Evolutionary conservation across 768 basidiomycete genomes (phyloP).

Genomic region (Xerocomellus dryophilus): DNA sequence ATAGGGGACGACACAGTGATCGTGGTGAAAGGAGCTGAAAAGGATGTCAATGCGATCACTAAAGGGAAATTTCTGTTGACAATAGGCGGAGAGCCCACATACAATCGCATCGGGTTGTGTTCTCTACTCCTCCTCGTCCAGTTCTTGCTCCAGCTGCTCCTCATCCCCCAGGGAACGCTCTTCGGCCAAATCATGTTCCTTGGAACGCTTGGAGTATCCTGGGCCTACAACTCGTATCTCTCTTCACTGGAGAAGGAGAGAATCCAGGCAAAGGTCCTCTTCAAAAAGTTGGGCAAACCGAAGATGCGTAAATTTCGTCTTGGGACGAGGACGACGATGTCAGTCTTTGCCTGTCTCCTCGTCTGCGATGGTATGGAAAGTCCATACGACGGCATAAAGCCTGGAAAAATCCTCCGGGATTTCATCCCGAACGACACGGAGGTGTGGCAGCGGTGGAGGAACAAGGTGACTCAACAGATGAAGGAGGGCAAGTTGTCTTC

Average conservation of each 20-base stretch:
- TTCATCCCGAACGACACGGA: conserved; percentile 24
- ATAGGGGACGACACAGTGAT: conserved; percentile 24
- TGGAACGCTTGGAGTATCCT: conserved; percentile 30
- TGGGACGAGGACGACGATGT: conserved; percentile 21
- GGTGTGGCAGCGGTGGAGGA: conserved; percentile 27
- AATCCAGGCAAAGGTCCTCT: conserved; percentile 23
- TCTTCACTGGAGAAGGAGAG: conserved; percentile 37
- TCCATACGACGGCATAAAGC: conserved; percentile 10
- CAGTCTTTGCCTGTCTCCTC: conserved; percentile 26
- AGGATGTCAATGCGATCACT: conserved; percentile 31
- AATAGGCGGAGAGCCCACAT: conserved; percentile 11
- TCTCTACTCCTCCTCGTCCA: conserved; percentile 33
- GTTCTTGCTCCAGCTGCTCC: conserved; percentile 34
- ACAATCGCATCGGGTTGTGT: conserved; percentile 25
- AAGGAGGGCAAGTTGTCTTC: not conserved
- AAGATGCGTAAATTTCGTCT: conserved; percentile 21
- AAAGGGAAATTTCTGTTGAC: conserved; percentile 29
- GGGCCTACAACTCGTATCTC: conserved; percentile 36
- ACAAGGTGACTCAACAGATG: conserved; percentile 21
- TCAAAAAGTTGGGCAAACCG: conserved; percentile 13
- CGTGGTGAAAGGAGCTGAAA: conserved; percentile 32
- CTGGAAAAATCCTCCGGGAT: conserved; percentile 15
- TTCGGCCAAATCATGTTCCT: conserved; percentile 38
- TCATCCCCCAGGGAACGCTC: conserved; percentile 34
- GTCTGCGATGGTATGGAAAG: conserved; percentile 24